phyloP scores from a whole-genome alignment of 306 rosid species.

The Ziziphus jujuba region DNA sequence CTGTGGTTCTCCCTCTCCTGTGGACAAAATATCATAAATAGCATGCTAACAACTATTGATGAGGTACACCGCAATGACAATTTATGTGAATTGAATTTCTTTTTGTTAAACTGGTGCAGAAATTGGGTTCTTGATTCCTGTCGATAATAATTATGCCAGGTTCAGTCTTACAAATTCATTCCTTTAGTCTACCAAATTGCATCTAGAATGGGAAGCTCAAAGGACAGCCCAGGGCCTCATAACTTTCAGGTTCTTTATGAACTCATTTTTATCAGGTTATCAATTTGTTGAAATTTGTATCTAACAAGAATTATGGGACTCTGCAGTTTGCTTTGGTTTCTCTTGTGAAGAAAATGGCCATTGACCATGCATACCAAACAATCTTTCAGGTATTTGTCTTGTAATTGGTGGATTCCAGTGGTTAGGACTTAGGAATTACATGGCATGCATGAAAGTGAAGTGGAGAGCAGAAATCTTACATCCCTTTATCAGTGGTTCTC shows the following conservation, averaged over 20 bases:
- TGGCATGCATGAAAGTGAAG: slow-evolving; percentile 1
- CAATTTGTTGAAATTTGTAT: neutral
- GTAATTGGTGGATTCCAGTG: slow-evolving; percentile 9
- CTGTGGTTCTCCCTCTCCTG: slow-evolving; percentile 82
- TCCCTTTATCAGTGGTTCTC: neutral
- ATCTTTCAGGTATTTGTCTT: slow-evolving; percentile 67
- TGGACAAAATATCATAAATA: slow-evolving; percentile 59
- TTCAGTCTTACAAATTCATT: slow-evolving; percentile 88
- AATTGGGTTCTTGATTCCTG: neutral
- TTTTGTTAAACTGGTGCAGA: neutral
- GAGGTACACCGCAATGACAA: slow-evolving; percentile 50
- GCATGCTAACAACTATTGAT: slow-evolving; percentile 64
- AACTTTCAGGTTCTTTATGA: slow-evolving; percentile 71
- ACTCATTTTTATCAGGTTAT: slow-evolving; percentile 6
- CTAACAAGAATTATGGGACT: slow-evolving; percentile 19
- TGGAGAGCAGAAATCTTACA: neutral
- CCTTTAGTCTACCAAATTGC: slow-evolving; percentile 94
- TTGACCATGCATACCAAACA: slow-evolving; percentile 96
- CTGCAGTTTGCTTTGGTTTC: slow-evolving; percentile 91
- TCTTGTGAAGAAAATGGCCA: slow-evolving; percentile 91
- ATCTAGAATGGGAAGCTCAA: slow-evolving; percentile 92
- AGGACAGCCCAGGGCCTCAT: slow-evolving; percentile 66
- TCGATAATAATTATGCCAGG: slow-evolving; percentile 38
- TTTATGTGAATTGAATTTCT: neutral
- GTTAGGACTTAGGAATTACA: slow-evolving; percentile 11